Evolutionary conservation across 225 moss, liverwort and hornwort species (phyloP).

Genomic region (Pseudoscleropodium purum): DNA sequence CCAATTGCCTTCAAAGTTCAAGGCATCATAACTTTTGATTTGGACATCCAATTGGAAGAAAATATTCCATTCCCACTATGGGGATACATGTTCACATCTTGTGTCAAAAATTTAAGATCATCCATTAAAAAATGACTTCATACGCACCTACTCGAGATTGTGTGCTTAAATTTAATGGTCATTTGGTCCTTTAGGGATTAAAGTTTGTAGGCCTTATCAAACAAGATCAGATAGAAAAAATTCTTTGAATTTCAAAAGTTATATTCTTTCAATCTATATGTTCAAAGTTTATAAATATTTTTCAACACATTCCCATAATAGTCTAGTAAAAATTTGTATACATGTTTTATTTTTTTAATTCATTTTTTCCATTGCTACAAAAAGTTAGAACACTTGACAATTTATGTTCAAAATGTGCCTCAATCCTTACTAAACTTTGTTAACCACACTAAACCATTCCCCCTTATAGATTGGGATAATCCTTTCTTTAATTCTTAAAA

Average conservation of each 20-base stretch:
- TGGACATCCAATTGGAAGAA: no score
- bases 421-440: fast-evolving
- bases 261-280: fast-evolving
- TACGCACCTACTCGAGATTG: no score
- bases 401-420: background rate
- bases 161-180: no score
- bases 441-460: fast-evolving
- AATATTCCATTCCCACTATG: no score
- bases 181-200: no score
- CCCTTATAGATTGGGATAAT: background rate
- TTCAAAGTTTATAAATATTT: background rate
- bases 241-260: fast-evolving
- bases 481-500: fast-evolving
- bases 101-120: no score
- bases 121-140: no score
- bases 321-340: fast-evolving
- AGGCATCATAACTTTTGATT: no score
- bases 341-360: background rate
- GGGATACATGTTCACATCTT: no score
- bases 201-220: fast-evolving
- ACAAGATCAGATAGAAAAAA: fast-evolving
- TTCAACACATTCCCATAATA: fast-evolving
- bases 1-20: no score
- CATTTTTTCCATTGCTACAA: background rate
- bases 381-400: background rate